Evolutionary conservation across 129 eudicot genomes (phyloP), one percentile per base, ranked within the genome.

Genomic region (Lactuca sativa): DNA sequence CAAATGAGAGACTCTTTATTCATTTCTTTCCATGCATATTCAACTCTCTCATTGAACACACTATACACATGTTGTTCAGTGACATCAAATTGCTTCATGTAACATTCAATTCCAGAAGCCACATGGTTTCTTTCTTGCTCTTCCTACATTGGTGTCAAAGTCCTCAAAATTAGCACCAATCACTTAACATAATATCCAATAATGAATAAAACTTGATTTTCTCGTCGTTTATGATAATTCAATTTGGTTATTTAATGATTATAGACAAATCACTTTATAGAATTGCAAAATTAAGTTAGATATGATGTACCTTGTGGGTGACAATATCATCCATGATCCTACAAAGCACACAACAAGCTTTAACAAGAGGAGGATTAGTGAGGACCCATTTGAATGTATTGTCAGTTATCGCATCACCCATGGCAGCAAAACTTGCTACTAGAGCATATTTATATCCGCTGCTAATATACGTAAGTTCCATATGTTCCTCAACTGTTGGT

Each of bases 1-100:
- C 56, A 66, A 8, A 3, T 33, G 14, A 65, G 63, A 25, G 61
- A 56, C 34, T 56, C 82, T 17, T 40, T 11, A 70, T 70, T 71
- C 54, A 82, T 64, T 43, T 73, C 77, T 59, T 69, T 78, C 86
- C 83, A 83, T 3, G 88, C 88, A 57, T 53, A 33, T 43, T 61
- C 74, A 12, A 79, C 55, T 21, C 59, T 69, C 8, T 67, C 58
- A 5, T 15, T 59, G 18, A 79, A 72, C 44, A 69, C 31, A 12
- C 69, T 25, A 12, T 48, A 44, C 5, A 62, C 68, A 14, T 78
- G 21, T 51, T 72, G 56, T 41, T 68, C 62, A 9, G 78, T 37
- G 56, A 56, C 74, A 10, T 43, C 64, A 54, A 4, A 53, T 55
- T 69, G 34, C 12, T 69, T 69, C 34, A 33, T 16, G 52, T 36